Conservation (phyloP, 371 early-diverging fungal species). For the Apophysomyces elegans region DNA sequence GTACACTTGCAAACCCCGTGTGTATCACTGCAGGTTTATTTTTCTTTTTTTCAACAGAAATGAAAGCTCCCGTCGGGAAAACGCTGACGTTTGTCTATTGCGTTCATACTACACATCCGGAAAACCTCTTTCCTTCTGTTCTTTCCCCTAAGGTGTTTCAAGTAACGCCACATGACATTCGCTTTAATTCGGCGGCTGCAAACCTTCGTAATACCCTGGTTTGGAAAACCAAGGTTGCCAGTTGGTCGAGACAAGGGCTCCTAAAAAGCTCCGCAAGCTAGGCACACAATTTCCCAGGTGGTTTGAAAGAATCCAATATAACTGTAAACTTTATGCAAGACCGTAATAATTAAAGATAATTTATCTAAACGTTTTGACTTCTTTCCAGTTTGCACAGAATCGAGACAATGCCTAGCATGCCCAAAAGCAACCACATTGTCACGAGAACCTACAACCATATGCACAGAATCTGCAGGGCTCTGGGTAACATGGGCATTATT, state of each 20-base stretch:
- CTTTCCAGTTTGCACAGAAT: neutral
- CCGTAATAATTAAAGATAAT: too few relatives aligned
- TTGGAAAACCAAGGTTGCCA: too few relatives aligned
- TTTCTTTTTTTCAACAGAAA: neutral
- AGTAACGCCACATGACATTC: neutral
- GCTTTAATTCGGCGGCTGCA: too few relatives aligned
- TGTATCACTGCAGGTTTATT: neutral
- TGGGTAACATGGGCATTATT: constrained; percentile 1
- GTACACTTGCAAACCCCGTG: neutral
- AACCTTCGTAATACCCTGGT: too few relatives aligned
- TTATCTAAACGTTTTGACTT: neutral
- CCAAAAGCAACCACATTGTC: neutral
- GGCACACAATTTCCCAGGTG: too few relatives aligned
- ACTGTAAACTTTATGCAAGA: too few relatives aligned
- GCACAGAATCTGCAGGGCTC: neutral
- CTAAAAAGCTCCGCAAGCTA: too few relatives aligned
- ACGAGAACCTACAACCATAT: neutral
- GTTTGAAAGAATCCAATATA: too few relatives aligned
- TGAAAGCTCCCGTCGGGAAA: constrained; percentile 1
- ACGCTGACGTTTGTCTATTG: neutral
- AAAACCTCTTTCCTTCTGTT: neutral
- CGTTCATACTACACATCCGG: too few relatives aligned
- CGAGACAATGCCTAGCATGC: neutral
- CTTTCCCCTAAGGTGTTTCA: neutral
- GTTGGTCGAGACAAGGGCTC: too few relatives aligned